A percentile compares a stretch with the other conserved stretches of the same genome.
phyloP scores from a whole-genome alignment of 805 yeast species.

The Cyberlindnera xylosilytica region DNA sequence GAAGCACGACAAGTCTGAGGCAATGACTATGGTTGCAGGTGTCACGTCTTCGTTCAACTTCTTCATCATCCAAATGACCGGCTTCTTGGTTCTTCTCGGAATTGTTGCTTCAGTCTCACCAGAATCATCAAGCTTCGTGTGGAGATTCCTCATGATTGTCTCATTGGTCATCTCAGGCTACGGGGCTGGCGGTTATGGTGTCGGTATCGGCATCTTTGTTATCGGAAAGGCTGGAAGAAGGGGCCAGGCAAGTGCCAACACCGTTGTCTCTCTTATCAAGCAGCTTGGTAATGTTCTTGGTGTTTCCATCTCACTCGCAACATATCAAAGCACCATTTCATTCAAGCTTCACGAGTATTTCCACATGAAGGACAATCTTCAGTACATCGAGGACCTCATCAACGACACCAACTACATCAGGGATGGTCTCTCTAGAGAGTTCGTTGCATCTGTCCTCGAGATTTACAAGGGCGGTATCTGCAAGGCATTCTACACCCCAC shows the following conservation, averaged over 20 bases:
- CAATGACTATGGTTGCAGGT: slow-evolving; percentile 23
- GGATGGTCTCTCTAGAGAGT: slow-evolving; percentile 15
- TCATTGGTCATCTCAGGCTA: slow-evolving; percentile 33
- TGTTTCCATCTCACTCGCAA: slow-evolving; percentile 36
- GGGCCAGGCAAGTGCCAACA: slow-evolving; percentile 43
- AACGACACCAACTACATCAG: slow-evolving; percentile 18
- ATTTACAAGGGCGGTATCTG: slow-evolving; percentile 17
- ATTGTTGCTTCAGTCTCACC: slow-evolving; percentile 16
- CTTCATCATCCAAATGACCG: slow-evolving; percentile 19
- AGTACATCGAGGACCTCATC: slow-evolving; percentile 12
- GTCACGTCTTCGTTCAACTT: slow-evolving; percentile 14
- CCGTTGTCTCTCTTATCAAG: slow-evolving; percentile 41
- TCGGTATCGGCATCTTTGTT: slow-evolving; percentile 36
- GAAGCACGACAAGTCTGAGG: slow-evolving; percentile 21
- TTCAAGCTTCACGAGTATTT: slow-evolving; percentile 30
- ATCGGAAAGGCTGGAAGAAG: slow-evolving; percentile 40
- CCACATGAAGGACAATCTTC: not conserved
- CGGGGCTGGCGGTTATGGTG: slow-evolving; percentile 41
- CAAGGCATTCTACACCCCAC: slow-evolving; percentile 18
- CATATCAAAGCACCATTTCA: slow-evolving; percentile 31
- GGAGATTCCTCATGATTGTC: slow-evolving; percentile 25
- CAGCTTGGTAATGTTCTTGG: slow-evolving; percentile 44
- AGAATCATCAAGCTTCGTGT: slow-evolving; percentile 5
- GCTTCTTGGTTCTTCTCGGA: slow-evolving; percentile 16
- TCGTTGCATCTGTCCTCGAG: slow-evolving; percentile 10